phyloP scores from a whole-genome alignment of 257 asterid species.

The Cruciata laevipes region DNA sequence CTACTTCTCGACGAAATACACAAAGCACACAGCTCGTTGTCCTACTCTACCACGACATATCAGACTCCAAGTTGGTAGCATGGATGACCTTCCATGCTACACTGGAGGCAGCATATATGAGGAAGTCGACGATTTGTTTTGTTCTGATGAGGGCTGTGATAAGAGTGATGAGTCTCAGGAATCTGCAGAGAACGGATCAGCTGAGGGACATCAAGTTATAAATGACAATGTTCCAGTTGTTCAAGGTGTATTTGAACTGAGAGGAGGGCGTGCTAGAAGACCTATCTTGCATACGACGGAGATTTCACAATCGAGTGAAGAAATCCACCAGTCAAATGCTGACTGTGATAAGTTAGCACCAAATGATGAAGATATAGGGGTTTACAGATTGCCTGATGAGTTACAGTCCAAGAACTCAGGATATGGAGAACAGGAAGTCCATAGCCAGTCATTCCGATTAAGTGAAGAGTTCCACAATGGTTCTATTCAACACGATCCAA shows the following conservation, averaged over 20 bases:
- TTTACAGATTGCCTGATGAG: slow-evolving; percentile 9
- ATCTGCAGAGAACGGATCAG: slow-evolving; percentile 11
- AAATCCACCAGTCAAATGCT: slow-evolving; percentile 9
- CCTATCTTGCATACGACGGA: neutral
- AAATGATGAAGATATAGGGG: slow-evolving; percentile 16
- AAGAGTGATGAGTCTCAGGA: slow-evolving; percentile 11
- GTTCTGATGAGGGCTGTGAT: slow-evolving; percentile 27
- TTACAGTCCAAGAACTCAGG: neutral
- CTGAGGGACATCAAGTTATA: slow-evolving; percentile 4
- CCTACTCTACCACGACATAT: slow-evolving; percentile 53
- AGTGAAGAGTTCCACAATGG: slow-evolving; percentile 7
- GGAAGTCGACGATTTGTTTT: slow-evolving; percentile 17
- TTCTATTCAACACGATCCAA: slow-evolving; percentile 13
- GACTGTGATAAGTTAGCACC: slow-evolving; percentile 11
- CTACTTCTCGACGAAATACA: slow-evolving; percentile 85
- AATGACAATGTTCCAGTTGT: slow-evolving; percentile 7
- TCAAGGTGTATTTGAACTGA: slow-evolving; percentile 16
- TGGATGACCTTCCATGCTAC: slow-evolving; percentile 89
- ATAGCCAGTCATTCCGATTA: neutral
- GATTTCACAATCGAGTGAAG: slow-evolving; percentile 2
- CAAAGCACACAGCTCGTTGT: slow-evolving; percentile 40
- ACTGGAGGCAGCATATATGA: slow-evolving; percentile 12
- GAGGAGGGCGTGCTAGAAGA: neutral
- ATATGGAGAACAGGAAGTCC: neutral
- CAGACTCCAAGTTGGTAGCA: slow-evolving; percentile 40